phyloP scores from a whole-genome alignment of 2,329 filamentous ascomycete species.

The Microsporum canis region DNA sequence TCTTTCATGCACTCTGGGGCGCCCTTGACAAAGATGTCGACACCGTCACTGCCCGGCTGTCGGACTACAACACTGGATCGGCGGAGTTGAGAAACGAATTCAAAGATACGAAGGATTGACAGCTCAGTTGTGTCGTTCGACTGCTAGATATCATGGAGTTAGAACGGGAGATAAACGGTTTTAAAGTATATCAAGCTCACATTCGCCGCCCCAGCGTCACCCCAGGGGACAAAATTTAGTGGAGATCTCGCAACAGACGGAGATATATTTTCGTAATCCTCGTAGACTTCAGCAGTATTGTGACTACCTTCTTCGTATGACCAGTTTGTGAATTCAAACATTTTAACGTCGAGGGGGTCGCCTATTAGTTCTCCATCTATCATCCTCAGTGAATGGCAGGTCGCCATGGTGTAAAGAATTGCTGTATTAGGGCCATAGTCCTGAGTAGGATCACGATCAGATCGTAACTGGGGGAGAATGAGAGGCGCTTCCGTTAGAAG shows the following conservation, averaged over 20 bases:
- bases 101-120: slow-evolving; percentile 81
- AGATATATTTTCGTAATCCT: slow-evolving; percentile 59
- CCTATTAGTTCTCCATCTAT: slow-evolving; percentile 84
- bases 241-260: slow-evolving; percentile 87
- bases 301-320: slow-evolving; percentile 79
- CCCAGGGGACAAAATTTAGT: slow-evolving; percentile 37
- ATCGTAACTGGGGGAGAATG: slow-evolving; percentile 44
- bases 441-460: slow-evolving; percentile 48
- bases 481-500: slow-evolving; percentile 55
- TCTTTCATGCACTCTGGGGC: slow-evolving; percentile 94
- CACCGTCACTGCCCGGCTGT: slow-evolving; percentile 72
- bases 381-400: slow-evolving; percentile 79
- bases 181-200: slow-evolving; percentile 6
- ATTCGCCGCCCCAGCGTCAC: slow-evolving; percentile 29
- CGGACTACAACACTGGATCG: slow-evolving; percentile 87
- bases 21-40: slow-evolving; percentile 86
- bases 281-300: slow-evolving; percentile 50
- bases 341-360: slow-evolving; percentile 90
- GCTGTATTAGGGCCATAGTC: slow-evolving; percentile 55
- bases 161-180: not conserved
- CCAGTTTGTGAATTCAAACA: slow-evolving; percentile 97
- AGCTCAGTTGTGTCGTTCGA: slow-evolving; percentile 45
- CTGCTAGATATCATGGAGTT: not conserved
- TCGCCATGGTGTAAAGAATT: slow-evolving; percentile 88
- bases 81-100: slow-evolving; percentile 86